These are phyloP conservation scores for Ceratobasidium sp. DNA, from an alignment of 1,284 basidiomycete genomes.

Conservation along the genomic window DNA sequence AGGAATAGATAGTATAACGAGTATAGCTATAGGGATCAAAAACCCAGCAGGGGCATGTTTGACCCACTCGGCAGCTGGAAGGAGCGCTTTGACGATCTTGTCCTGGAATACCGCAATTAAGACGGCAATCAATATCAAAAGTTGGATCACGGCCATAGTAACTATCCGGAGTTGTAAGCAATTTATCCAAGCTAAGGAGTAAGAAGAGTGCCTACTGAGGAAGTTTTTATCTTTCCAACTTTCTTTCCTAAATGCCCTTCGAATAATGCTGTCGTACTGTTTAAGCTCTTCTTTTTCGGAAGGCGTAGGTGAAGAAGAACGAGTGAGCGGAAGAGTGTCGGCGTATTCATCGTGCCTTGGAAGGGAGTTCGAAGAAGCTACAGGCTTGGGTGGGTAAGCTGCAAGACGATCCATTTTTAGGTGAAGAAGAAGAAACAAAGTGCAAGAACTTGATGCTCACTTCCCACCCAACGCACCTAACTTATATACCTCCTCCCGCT, in stretches of 20 bases:
- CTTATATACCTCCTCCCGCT: too few relatives aligned
- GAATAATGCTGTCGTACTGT: background rate
- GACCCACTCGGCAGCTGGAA: slow-evolving; percentile 34
- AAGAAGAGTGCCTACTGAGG: background rate
- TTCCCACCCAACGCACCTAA: too few relatives aligned
- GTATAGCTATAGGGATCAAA: slow-evolving; percentile 33
- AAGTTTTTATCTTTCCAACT: slow-evolving; percentile 12
- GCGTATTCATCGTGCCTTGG: too few relatives aligned
- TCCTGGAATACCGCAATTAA: slow-evolving; percentile 20
- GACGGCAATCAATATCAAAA: slow-evolving; percentile 10
- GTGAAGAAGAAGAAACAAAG: too few relatives aligned
- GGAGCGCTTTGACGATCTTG: slow-evolving; percentile 18
- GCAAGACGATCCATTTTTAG: slow-evolving; percentile 8
- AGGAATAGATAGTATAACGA: slow-evolving; percentile 29
- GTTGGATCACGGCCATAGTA: background rate
- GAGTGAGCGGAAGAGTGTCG: background rate
- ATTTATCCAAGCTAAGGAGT: background rate
- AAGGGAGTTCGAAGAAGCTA: background rate
- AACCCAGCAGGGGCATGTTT: slow-evolving; percentile 36
- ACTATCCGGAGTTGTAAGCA: too few relatives aligned
- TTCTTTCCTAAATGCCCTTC: slow-evolving; percentile 9
- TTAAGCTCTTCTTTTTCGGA: slow-evolving; percentile 31
- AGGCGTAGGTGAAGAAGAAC: slow-evolving; percentile 14
- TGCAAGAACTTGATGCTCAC: too few relatives aligned
- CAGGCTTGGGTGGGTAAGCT: slow-evolving; percentile 3